These are phyloP conservation scores for Plectosphaerella plurivora DNA, from an alignment of 2,329 filamentous ascomycete species.

Conservation along the genomic window DNA sequence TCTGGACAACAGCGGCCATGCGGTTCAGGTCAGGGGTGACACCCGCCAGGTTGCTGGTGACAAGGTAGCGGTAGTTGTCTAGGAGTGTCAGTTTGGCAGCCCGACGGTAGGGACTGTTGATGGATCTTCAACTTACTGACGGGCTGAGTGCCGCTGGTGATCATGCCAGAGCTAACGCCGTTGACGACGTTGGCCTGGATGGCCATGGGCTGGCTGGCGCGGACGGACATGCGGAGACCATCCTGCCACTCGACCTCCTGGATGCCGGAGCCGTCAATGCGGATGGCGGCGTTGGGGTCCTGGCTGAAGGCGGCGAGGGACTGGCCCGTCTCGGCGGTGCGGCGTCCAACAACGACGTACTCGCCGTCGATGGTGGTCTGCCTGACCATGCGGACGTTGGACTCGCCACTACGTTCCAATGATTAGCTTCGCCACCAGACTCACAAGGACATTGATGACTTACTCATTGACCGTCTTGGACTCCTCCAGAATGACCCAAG, in stretches of 20 bases:
- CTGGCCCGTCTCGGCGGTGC: constrained; percentile 12
- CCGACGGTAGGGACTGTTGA: neutral
- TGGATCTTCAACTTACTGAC: constrained; percentile 9
- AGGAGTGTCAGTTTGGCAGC: neutral
- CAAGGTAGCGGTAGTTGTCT: constrained; percentile 17
- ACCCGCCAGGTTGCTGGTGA: constrained; percentile 14
- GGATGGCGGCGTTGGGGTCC: constrained; percentile 8
- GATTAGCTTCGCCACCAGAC: neutral
- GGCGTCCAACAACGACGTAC: constrained; percentile 14
- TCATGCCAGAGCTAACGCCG: constrained; percentile 15
- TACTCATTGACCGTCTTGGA: constrained; percentile 14
- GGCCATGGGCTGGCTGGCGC: constrained; percentile 16
- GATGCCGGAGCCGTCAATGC: constrained; percentile 14
- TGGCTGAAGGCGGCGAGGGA: constrained; percentile 15
- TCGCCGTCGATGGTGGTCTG: constrained; percentile 15
- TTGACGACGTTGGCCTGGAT: constrained; percentile 15
- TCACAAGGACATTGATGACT: neutral
- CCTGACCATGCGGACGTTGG: constrained; percentile 16
- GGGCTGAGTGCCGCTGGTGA: constrained; percentile 12
- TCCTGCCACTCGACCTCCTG: constrained; percentile 16
- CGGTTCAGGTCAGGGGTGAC: constrained; percentile 12
- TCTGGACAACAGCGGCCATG: constrained; percentile 15
- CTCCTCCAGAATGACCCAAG: constrained; percentile 14
- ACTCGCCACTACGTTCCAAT: constrained; percentile 9
- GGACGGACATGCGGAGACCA: constrained; percentile 16